Conservation (phyloP, 352 stramenopile species). For the Phytophthora cryptogea region DNA sequence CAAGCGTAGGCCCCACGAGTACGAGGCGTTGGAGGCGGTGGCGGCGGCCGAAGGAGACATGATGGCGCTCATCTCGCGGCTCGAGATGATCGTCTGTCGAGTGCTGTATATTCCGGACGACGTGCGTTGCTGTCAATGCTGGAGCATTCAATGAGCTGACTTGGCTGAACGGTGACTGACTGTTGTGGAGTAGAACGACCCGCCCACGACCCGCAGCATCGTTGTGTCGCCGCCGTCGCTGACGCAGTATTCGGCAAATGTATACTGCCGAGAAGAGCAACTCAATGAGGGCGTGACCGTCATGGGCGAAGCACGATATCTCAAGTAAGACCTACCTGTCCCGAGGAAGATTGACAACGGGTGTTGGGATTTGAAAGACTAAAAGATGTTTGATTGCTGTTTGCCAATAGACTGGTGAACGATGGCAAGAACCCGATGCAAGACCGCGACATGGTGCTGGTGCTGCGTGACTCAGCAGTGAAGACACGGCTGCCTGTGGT, state of each 20-base stretch:
- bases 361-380: neutral
- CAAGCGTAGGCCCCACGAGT: conserved; percentile 46
- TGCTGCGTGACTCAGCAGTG: conserved; percentile 59
- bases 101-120: conserved; percentile 82
- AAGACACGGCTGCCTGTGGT: conserved; percentile 42
- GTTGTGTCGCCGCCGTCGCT: conserved; percentile 56
- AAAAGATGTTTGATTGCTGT: conserved; percentile 5
- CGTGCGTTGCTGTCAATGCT: conserved; percentile 29
- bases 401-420: conserved; percentile 48
- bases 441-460: conserved; percentile 59
- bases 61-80: conserved; percentile 86
- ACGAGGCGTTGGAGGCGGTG: conserved; percentile 60
- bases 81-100: conserved; percentile 88
- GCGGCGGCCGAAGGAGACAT: conserved; percentile 87
- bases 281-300: conserved; percentile 42
- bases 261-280: conserved; percentile 55
- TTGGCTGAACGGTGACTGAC: conserved; percentile 5
- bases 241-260: conserved; percentile 86
- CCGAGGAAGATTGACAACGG: neutral
- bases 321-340: conserved; percentile 41
- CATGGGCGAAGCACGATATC: conserved; percentile 63
- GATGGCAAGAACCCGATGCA: conserved; percentile 61
- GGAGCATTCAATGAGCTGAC: neutral
- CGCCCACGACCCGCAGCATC: conserved; percentile 69
- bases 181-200: conserved; percentile 59